Base-by-base conservation (phyloP, 805 yeast genomes). In the Metschnikowia colocasiae region DNA sequence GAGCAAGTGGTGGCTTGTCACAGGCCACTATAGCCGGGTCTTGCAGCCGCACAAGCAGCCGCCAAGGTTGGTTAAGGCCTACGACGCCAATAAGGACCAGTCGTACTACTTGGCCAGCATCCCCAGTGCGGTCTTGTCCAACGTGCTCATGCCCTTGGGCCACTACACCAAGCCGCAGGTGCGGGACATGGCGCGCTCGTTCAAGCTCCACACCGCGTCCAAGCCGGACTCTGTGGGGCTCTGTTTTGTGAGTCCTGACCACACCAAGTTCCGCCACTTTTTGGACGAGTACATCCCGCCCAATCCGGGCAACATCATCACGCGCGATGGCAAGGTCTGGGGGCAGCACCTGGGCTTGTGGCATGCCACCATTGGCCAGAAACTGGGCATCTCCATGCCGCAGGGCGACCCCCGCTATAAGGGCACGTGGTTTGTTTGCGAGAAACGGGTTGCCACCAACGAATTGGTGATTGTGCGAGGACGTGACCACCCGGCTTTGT, bases 361-460 rank as follows among this genome's bases (percentile, higher is more conserved):
- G 98, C 81, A 86, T 40, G 92, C 88, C n/a, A 94, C 99, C 0
- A 81, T 92, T 19, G 99, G 99, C 0, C 98, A 94, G 66, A 79
- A 83, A 52, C 76, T 84, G 15, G 82, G 91, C 3, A 66, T 90
- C 1, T 76, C 88, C 0, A 78, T 92, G 87, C 97, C 97, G 0
- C 98, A 94, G 62, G 92, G 91, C 0, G 83, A 85, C 54, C 91
- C 91, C 0, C 61, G 64, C 5, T 82, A 78, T 54, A 71, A 77
- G 37, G 98, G 98, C 0, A 72, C 79, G 1, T 94, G 99, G 99
- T 88, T 82, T 62, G 88, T 91, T 1, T 78, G 86, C 54, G 90
- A 78, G 19, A 94, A 94, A 59, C 65, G 79, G 27, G 61, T 67
- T 9, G 78, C 69, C 2, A 71, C 75, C 5, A 92, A 92, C 60